Base-by-base conservation (phyloP, 164 flowering plant species). In the Platanus orientalis region DNA sequence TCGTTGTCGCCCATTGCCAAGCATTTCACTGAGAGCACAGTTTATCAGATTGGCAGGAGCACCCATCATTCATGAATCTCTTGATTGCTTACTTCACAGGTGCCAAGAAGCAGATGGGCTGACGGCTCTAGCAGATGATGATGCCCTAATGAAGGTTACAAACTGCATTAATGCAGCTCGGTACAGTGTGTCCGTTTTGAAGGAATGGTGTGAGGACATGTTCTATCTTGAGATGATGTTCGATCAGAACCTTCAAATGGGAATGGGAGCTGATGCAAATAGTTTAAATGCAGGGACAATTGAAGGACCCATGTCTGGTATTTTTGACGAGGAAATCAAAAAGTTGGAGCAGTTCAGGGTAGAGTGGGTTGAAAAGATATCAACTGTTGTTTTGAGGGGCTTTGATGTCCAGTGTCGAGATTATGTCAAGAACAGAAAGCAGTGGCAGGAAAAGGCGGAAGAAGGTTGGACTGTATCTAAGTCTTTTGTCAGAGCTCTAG, bases 21-120 rank as follows among this genome's bases (percentile, higher is more conserved):
- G 73, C 49, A 64, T 81, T 54, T 45, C 69, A 11, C 67, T 81
- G 61, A 83, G 97, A 66, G 81, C 87, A 60, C 84, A 81, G 70
- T 95, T 92, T 79, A 58, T 83, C 44, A 81, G 76, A 75, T 73
- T 87, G 66, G 76, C 83, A 40, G 89, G 73, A 59, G 71, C 70
- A 34, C 94, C 92, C 21, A 71, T 86, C 34, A 57, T 95, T 64
- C 82, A 64, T n/a, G 81, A 79, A 47, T 83, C 84, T 73, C 62
- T 83, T 69, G 85, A 82, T 66, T 71, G 75, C 65, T 57, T 88
- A 59, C 77, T 82, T 61, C 76, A 66, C 50, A 88, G 87, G 65
- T 95, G 99, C 77, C 96, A 88, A 79, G 99, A 95, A 80, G 97
- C 99, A 47, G 99, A 92, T 74, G 98, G 91, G 32, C 63, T 92